Evolutionary conservation across 2,329 filamentous ascomycete genomes (phyloP).

Genomic region (Hymenoscyphus fraxineus): DNA sequence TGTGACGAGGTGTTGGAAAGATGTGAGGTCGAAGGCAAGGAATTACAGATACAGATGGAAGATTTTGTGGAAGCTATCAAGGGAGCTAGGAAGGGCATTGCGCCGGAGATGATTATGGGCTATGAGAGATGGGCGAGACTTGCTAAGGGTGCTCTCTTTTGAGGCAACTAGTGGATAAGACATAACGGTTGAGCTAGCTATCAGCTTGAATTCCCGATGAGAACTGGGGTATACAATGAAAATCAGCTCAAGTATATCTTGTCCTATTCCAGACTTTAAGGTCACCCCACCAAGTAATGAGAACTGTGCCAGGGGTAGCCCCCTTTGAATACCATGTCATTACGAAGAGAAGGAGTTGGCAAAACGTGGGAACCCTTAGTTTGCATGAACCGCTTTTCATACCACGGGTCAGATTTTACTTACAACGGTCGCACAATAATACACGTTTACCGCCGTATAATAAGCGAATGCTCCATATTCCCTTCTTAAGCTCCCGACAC

Average conservation of each 20-base stretch:
- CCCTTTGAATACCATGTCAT: too few relatives aligned
- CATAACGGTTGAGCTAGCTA: not conserved
- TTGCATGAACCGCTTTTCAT: too few relatives aligned
- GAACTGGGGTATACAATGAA: not conserved
- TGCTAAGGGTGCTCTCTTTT: constrained; percentile 19
- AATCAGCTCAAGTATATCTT: too few relatives aligned
- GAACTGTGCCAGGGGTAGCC: too few relatives aligned
- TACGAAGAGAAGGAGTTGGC: too few relatives aligned
- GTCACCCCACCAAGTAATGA: too few relatives aligned
- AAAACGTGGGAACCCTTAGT: too few relatives aligned
- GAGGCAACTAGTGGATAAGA: not conserved
- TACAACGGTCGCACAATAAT: not conserved
- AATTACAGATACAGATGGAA: constrained; percentile 42
- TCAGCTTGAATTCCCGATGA: not conserved
- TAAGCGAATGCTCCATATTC: not conserved
- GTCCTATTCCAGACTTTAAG: too few relatives aligned
- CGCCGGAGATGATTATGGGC: constrained; percentile 51
- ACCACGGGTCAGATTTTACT: too few relatives aligned
- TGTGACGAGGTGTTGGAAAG: constrained; percentile 49
- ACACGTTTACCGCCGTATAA: not conserved
- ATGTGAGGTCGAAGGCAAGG: constrained; percentile 39
- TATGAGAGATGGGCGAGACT: constrained; percentile 54
- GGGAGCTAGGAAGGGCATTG: constrained; percentile 55
- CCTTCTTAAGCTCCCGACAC: not conserved
- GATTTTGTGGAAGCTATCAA: constrained; percentile 44